These are phyloP conservation scores for Picea engelmannii DNA, from an alignment of 83 land plant genomes.

Conservation along the genomic window DNA sequence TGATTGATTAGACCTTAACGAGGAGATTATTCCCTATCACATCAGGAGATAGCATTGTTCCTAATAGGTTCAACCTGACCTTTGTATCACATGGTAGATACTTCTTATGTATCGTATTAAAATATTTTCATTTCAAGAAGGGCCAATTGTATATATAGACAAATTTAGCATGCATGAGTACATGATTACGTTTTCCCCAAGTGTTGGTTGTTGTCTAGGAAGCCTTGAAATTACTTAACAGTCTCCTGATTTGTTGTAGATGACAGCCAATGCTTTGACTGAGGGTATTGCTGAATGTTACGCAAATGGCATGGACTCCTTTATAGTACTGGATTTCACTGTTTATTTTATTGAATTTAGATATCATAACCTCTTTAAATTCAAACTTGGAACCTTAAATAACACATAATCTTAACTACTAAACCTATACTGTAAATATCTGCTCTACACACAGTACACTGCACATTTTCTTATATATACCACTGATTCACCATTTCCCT, in stretches of 20 bases:
- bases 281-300: constrained; percentile 77
- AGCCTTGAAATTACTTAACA: constrained; percentile 10
- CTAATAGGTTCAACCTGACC: background rate
- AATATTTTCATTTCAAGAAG: background rate
- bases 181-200: background rate
- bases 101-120: background rate
- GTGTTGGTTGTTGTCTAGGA: background rate
- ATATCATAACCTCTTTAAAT: too few relatives aligned
- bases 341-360: too few relatives aligned
- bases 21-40: too few relatives aligned
- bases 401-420: too few relatives aligned
- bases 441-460: too few relatives aligned
- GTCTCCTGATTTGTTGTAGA: constrained; percentile 46
- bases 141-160: background rate
- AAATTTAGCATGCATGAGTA: background rate
- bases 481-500: too few relatives aligned
- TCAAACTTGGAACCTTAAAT: too few relatives aligned
- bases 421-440: too few relatives aligned
- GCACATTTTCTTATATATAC: too few relatives aligned
- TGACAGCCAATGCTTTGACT: constrained; percentile 82
- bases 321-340: too few relatives aligned
- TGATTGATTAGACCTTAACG: too few relatives aligned
- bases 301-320: constrained; percentile 73
- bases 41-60: background rate
- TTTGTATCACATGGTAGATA: background rate